Evolutionary conservation across 805 yeast species (phyloP).

Genomic region (Candida pini): DNA sequence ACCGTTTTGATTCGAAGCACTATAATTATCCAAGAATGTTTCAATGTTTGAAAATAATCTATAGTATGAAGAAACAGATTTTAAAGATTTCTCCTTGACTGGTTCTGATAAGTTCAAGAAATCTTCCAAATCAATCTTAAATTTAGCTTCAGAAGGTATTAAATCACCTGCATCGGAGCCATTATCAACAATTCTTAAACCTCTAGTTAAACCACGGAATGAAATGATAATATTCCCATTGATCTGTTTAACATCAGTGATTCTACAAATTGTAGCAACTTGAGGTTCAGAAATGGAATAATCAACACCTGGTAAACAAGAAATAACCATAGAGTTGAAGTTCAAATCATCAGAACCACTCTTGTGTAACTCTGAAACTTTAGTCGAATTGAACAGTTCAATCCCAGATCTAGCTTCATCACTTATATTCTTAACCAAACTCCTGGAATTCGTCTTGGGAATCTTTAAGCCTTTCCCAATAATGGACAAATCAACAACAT

Average conservation of each 20-base stretch:
- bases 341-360: too few species aligned
- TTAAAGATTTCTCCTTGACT: conserved; percentile 1
- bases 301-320: conserved; percentile 23
- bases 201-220: conserved; percentile 47
- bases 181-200: conserved; percentile 13
- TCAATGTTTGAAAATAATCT: conserved; percentile 17
- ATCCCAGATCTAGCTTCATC: conserved; percentile 7
- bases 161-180: neutral
- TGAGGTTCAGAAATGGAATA: neutral
- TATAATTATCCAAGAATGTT: conserved; percentile 33
- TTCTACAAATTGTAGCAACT: conserved; percentile 38
- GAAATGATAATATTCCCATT: conserved; percentile 39
- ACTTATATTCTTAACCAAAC: too few species aligned
- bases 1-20: conserved; percentile 21
- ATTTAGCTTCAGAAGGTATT: too few species aligned
- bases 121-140: conserved; percentile 5
- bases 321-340: conserved; percentile 17
- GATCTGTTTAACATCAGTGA: conserved; percentile 42
- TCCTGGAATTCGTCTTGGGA: too few species aligned
- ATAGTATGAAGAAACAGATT: conserved; percentile 1
- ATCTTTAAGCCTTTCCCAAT: neutral
- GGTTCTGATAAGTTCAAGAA: neutral
- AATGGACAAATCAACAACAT: neutral
- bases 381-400: conserved; percentile 2
- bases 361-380: conserved; percentile 2